phyloP scores from a whole-genome alignment of 1,139 yeast species.

The Pichia sorboxylosa region DNA sequence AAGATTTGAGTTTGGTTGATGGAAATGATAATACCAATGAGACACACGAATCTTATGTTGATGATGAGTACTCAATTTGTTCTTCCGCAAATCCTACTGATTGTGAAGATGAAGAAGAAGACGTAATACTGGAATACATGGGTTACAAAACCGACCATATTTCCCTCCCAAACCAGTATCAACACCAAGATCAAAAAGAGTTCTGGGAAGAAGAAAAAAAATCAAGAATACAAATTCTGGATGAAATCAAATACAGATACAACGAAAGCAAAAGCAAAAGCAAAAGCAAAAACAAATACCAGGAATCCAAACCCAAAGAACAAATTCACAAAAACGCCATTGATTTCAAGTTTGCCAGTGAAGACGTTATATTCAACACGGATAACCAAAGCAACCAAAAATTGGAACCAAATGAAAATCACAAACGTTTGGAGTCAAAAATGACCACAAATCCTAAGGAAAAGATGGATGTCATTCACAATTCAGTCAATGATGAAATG shows the following conservation, averaged over 20 bases:
- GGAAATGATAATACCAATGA: neutral
- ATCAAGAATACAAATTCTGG: slow-evolving; percentile 3
- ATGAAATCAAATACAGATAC: neutral
- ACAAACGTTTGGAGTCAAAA: no score
- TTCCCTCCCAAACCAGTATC: slow-evolving; percentile 2
- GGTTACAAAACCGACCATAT: slow-evolving; percentile 1
- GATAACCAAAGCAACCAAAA: neutral
- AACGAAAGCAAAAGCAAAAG: neutral
- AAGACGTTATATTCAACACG: slow-evolving; percentile 5
- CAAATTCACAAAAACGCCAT: slow-evolving; percentile 5
- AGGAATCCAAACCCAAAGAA: neutral
- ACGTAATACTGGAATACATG: neutral
- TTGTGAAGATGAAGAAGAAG: slow-evolving; percentile 3
- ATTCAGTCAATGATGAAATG: no score
- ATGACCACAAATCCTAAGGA: no score
- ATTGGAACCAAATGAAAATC: neutral
- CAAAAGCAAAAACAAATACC: neutral
- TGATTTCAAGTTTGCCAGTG: slow-evolving; percentile 16
- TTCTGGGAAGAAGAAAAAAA: slow-evolving; percentile 7
- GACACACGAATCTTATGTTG: neutral
- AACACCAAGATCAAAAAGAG: neutral
- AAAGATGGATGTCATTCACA: no score
- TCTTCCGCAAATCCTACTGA: slow-evolving; percentile 1
- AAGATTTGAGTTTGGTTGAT: slow-evolving; percentile 1
- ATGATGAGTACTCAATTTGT: slow-evolving; percentile 2